Percentiles rank a stretch among this genome's conserved stretches.
Evolutionary conservation across 2,329 filamentous ascomycete species (phyloP).

Genomic region (Pseudogymnoascus sp.): DNA sequence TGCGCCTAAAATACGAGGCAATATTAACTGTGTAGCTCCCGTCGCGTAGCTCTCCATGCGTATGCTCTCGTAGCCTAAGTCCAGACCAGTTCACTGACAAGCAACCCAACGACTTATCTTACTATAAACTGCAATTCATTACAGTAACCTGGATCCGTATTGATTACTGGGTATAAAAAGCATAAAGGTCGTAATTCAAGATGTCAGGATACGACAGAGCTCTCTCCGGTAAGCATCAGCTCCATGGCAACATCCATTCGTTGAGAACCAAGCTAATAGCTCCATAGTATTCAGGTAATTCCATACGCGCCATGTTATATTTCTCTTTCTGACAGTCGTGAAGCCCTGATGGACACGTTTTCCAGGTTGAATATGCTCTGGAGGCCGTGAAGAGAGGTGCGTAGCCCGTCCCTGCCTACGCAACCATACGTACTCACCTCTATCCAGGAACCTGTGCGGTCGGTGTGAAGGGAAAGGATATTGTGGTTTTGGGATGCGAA

Average conservation of each 20-base stretch:
- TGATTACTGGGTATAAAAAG: neutral
- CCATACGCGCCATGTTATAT: neutral
- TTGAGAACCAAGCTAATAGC: conserved; percentile 35
- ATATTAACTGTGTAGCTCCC: conserved; percentile 9
- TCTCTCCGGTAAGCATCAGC: conserved; percentile 72
- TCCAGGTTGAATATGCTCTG: conserved; percentile 98
- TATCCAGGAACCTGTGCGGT: conserved; percentile 84
- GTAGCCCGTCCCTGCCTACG: conserved; percentile 16
- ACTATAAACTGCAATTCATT: conserved; percentile 14
- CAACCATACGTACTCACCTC: conserved; percentile 8
- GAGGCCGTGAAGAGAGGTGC: conserved; percentile 97
- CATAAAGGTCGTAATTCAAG: conserved; percentile 26
- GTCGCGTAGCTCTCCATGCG: conserved; percentile 13
- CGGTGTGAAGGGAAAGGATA: conserved; percentile 87
- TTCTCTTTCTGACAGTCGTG: conserved; percentile 36
- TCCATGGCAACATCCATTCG: conserved; percentile 24
- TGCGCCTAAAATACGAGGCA: neutral
- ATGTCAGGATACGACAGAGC: conserved; percentile 99
- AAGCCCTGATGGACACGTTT: conserved; percentile 98
- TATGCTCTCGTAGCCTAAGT: conserved; percentile 14
- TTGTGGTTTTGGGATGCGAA: conserved; percentile 95
- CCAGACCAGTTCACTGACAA: conserved; percentile 12
- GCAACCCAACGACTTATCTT: conserved; percentile 7
- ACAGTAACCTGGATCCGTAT: conserved; percentile 13
- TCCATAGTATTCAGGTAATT: conserved; percentile 69